Evolutionary conservation across 306 rosid species (phyloP).

Genomic region (Begonia fuchsioides): DNA sequence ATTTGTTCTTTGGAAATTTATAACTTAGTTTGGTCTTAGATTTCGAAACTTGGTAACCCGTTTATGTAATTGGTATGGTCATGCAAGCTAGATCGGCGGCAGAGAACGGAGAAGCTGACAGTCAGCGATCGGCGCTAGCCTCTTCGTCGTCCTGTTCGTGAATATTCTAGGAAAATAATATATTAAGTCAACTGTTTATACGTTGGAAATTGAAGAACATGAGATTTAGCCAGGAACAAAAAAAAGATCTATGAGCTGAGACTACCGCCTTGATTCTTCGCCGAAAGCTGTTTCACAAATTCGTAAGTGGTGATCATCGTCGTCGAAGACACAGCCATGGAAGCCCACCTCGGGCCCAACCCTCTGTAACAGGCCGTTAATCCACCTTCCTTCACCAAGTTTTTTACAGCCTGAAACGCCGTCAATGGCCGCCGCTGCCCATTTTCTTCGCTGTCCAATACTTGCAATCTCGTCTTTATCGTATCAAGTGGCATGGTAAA

Average conservation of each 20-base stretch:
- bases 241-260: too few relatives aligned
- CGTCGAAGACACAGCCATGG: slow-evolving; percentile 92
- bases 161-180: slow-evolving; percentile 29
- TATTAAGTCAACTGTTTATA: too few relatives aligned
- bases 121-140: slow-evolving; percentile 25
- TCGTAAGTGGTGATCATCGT: slow-evolving; percentile 94
- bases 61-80: not conserved
- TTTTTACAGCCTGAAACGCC: slow-evolving; percentile 43
- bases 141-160: slow-evolving; percentile 44
- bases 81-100: slow-evolving; percentile 30
- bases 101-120: slow-evolving; percentile 32
- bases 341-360: slow-evolving; percentile 90
- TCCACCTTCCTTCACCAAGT: slow-evolving; percentile 75
- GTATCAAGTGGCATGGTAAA: slow-evolving; percentile 92
- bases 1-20: too few relatives aligned
- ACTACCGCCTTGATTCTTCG: slow-evolving; percentile 36
- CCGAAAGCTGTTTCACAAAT: slow-evolving; percentile 70
- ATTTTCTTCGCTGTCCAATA: slow-evolving; percentile 71
- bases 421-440: slow-evolving; percentile 61
- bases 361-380: slow-evolving; percentile 84
- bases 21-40: too few relatives aligned
- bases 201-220: too few relatives aligned
- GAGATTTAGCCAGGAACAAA: too few relatives aligned
- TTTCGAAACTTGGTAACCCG: not conserved
- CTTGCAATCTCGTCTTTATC: slow-evolving; percentile 80